A percentile compares a stretch with the other conserved stretches of the same genome.
Conservation (phyloP, 2,329 filamentous ascomycete genomes). For the Coniochaeta sp. region DNA sequence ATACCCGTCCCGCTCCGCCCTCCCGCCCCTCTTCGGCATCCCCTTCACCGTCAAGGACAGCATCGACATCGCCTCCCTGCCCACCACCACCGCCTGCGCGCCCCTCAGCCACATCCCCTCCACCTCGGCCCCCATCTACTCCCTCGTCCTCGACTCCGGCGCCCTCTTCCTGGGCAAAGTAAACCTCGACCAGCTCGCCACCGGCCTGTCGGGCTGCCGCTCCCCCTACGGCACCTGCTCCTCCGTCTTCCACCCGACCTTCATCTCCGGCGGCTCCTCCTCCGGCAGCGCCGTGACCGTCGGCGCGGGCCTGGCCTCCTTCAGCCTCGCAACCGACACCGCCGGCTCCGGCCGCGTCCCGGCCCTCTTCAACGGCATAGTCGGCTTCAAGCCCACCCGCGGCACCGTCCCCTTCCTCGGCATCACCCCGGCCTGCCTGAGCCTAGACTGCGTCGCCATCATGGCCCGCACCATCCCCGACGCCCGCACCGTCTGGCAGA, state of each 20-base stretch:
- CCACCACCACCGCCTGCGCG: constrained; percentile 42
- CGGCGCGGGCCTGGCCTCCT: constrained; percentile 40
- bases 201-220: constrained; percentile 50
- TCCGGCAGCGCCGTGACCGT: constrained; percentile 47
- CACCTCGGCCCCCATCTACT: constrained; percentile 34
- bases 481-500: not conserved
- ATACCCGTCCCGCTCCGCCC: not conserved
- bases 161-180: constrained; percentile 49
- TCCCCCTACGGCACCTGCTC: constrained; percentile 42
- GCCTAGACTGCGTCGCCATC: constrained; percentile 42
- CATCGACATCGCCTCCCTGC: constrained; percentile 40
- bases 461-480: constrained; percentile 28
- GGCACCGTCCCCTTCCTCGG: constrained; percentile 37
- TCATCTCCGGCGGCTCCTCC: constrained; percentile 39
- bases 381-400: constrained; percentile 40
- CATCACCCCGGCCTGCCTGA: constrained; percentile 41
- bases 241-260: constrained; percentile 20
- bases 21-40: constrained; percentile 42
- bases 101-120: constrained; percentile 36
- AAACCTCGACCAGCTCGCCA: constrained; percentile 53
- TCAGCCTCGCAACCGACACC: constrained; percentile 48
- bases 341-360: constrained; percentile 45
- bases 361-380: constrained; percentile 41
- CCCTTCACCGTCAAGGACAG: constrained; percentile 49
- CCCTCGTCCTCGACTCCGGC: constrained; percentile 35